These are phyloP conservation scores for Wickerhamomyces sp. DNA, from an alignment of 1,139 yeast genomes.

Conservation along the genomic window DNA sequence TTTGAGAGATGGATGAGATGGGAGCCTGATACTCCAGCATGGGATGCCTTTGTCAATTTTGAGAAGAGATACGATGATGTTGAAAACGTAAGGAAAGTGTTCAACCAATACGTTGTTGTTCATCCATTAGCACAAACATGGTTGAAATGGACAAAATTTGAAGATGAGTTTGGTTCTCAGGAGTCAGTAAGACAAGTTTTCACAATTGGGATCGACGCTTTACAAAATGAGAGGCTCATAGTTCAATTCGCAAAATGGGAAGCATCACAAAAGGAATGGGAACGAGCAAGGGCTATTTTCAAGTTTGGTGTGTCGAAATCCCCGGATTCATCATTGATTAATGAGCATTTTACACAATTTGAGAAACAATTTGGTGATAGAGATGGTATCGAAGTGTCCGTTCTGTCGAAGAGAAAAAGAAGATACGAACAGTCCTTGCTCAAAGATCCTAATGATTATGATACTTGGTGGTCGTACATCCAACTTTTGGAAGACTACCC, in stretches of 20 bases:
- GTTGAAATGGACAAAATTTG: constrained; percentile 60
- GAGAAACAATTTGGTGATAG: constrained; percentile 61
- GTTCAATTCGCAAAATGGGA: constrained; percentile 74
- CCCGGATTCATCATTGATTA: constrained; percentile 38
- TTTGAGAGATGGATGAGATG: constrained; percentile 81
- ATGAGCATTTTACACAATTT: constrained; percentile 48
- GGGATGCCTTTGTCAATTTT: constrained; percentile 72
- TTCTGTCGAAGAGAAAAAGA: constrained; percentile 47
- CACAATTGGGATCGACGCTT: constrained; percentile 58
- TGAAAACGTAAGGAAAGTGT: constrained; percentile 53
- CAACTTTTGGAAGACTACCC: constrained; percentile 36
- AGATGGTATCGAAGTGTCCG: constrained; percentile 47
- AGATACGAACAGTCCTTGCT: constrained; percentile 47
- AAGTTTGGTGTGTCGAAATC: constrained; percentile 45
- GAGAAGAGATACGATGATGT: constrained; percentile 58
- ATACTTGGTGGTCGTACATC: constrained; percentile 77
- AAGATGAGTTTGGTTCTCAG: constrained; percentile 45
- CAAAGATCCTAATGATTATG: constrained; percentile 54
- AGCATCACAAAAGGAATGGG: constrained; percentile 51
- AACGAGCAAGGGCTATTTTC: constrained; percentile 63
- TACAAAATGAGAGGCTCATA: constrained; percentile 37
- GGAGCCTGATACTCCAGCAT: constrained; percentile 55
- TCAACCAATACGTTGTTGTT: constrained; percentile 47
- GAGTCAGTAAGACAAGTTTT: constrained; percentile 56
- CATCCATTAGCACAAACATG: constrained; percentile 57